phyloP scores from a whole-genome alignment of 305 asterid genomes.

The Solanum hybrid region DNA sequence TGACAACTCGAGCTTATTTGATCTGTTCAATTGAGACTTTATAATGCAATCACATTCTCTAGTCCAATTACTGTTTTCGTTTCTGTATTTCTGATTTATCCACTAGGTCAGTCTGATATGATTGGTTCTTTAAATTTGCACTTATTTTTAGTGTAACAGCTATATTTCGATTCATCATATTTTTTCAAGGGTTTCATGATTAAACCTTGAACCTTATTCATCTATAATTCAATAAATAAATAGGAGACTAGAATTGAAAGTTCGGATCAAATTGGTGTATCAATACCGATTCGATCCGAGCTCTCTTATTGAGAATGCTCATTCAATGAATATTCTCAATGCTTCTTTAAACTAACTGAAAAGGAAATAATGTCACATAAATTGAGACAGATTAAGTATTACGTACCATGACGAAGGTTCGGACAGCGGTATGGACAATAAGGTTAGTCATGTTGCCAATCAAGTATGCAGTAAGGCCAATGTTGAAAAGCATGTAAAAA shows the following conservation, averaged over 20 bases:
- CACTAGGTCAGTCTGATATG: not conserved
- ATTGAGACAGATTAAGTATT: not conserved
- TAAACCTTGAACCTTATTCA: not conserved
- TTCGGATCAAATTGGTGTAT: not conserved
- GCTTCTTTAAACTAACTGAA: not conserved
- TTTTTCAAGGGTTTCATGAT: not conserved
- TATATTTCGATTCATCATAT: not conserved
- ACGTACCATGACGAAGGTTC: conserved; percentile 78
- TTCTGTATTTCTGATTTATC: not conserved
- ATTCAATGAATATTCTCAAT: not conserved
- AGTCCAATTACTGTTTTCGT: not conserved
- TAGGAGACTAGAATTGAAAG: not conserved
- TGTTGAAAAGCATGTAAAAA: conserved; percentile 91
- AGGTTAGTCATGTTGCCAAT: conserved; percentile 97
- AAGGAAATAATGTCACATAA: not conserved
- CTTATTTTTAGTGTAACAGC: not conserved
- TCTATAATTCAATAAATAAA: not conserved
- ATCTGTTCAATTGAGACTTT: not conserved
- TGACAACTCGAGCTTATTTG: not conserved
- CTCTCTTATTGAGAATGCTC: not conserved
- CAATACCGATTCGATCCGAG: not conserved
- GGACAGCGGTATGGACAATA: conserved; percentile 70
- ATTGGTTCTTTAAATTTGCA: not conserved
- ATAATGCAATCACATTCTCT: not conserved
- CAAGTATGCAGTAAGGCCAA: conserved; percentile 85